A percentile compares a stretch with the other conserved stretches of the same genome.
Conservation (phyloP, 306 rosid species). For the Inga leiocalycina region DNA sequence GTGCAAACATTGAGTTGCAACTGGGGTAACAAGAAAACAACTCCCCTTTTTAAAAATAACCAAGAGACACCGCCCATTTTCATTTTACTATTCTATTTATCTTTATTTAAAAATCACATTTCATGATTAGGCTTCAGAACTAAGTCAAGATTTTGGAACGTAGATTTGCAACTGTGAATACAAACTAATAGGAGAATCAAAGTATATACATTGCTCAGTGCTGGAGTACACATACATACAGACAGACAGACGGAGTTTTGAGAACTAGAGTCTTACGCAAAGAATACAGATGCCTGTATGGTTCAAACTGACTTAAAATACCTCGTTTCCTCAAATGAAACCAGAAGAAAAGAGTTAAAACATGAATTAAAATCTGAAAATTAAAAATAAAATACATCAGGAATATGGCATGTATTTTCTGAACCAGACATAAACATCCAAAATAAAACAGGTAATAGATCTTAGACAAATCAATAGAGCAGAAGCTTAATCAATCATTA, state of each 20-base stretch:
- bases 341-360: constrained; percentile 35
- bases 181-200: background rate
- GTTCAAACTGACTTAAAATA: constrained; percentile 38
- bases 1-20: constrained; percentile 19
- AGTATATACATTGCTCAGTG: background rate
- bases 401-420: constrained; percentile 11
- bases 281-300: constrained; percentile 30
- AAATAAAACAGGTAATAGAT: constrained; percentile 23
- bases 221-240: background rate
- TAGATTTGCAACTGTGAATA: background rate
- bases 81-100: constrained; percentile 4
- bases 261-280: constrained; percentile 26
- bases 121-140: background rate
- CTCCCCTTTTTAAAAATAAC: constrained; percentile 26
- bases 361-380: constrained; percentile 24
- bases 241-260: constrained; percentile 9
- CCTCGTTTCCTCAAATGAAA: constrained; percentile 36
- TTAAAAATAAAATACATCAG: constrained; percentile 35
- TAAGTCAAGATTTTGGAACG: constrained; percentile 13
- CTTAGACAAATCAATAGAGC: constrained; percentile 22
- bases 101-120: constrained; percentile 19
- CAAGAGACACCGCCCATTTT: constrained; percentile 17
- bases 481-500: constrained; percentile 2
- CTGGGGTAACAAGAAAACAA: constrained; percentile 15
- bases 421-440: constrained; percentile 25